These are phyloP conservation scores for Lentinula boryana DNA, from an alignment of 768 basidiomycete genomes.

Conservation along the genomic window DNA sequence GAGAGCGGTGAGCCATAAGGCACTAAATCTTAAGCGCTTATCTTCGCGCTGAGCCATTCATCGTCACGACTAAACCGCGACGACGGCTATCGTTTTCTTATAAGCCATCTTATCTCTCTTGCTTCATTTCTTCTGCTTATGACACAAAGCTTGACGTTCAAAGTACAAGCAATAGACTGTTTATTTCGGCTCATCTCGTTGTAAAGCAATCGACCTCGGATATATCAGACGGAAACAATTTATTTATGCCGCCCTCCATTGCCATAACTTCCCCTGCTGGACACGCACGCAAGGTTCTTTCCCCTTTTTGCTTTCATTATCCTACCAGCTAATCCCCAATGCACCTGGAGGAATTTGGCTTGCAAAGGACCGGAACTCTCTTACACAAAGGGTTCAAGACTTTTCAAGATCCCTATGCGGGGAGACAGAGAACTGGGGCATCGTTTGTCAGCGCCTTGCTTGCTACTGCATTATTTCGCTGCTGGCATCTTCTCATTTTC, in stretches of 20 bases:
- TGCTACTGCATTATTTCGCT: constrained; percentile 23
- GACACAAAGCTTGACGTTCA: too few relatives aligned
- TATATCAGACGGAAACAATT: background rate
- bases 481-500: constrained; percentile 34
- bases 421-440: constrained; percentile 6
- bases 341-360: background rate
- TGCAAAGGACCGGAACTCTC: background rate
- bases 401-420: constrained; percentile 7
- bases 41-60: too few relatives aligned
- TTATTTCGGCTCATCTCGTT: background rate
- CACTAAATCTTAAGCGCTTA: too few relatives aligned
- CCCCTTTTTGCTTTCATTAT: background rate
- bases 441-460: constrained; percentile 18
- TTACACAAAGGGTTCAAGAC: constrained; percentile 7
- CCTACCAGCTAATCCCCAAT: background rate
- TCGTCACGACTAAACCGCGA: too few relatives aligned
- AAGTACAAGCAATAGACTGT: too few relatives aligned
- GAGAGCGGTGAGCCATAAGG: too few relatives aligned
- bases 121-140: too few relatives aligned
- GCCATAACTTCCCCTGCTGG: background rate
- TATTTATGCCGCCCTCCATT: background rate
- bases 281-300: background rate
- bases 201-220: background rate
- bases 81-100: too few relatives aligned
- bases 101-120: too few relatives aligned